These are phyloP conservation scores for Verticillium dahliae DNA, from an alignment of 2,329 filamentous ascomycete genomes.

Conservation along the genomic window DNA sequence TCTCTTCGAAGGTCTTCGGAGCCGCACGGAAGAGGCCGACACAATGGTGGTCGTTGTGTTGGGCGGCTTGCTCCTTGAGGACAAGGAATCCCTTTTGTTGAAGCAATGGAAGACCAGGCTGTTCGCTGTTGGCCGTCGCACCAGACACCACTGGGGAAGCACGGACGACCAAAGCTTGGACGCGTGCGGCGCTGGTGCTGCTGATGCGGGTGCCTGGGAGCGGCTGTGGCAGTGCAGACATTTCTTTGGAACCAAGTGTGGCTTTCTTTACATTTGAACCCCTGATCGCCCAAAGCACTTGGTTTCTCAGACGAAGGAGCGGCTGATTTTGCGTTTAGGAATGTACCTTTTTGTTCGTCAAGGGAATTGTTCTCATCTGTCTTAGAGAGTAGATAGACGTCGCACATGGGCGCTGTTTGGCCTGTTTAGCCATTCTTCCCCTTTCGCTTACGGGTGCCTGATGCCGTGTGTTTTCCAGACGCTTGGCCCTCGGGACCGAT, in stretches of 20 bases:
- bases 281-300: background rate
- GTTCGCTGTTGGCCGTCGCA: background rate
- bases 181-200: background rate
- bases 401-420: no score
- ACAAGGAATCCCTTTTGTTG: background rate
- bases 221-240: background rate
- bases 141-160: background rate
- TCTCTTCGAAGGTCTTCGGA: background rate
- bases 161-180: background rate
- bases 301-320: no score
- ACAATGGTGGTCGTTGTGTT: background rate
- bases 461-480: slow-evolving; percentile 8
- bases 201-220: background rate
- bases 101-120: background rate
- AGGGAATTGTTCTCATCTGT: background rate
- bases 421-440: slow-evolving; percentile 3
- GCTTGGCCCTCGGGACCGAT: slow-evolving; percentile 1
- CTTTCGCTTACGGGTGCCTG: slow-evolving; percentile 10
- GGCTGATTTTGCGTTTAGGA: background rate
- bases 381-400: no score
- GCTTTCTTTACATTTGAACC: background rate
- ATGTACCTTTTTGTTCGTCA: background rate
- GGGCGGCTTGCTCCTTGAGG: background rate
- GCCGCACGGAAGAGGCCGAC: background rate
- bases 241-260: background rate